Evolutionary conservation across 106 monocot genomes (phyloP).

Genomic region (Agapanthus africanus): DNA sequence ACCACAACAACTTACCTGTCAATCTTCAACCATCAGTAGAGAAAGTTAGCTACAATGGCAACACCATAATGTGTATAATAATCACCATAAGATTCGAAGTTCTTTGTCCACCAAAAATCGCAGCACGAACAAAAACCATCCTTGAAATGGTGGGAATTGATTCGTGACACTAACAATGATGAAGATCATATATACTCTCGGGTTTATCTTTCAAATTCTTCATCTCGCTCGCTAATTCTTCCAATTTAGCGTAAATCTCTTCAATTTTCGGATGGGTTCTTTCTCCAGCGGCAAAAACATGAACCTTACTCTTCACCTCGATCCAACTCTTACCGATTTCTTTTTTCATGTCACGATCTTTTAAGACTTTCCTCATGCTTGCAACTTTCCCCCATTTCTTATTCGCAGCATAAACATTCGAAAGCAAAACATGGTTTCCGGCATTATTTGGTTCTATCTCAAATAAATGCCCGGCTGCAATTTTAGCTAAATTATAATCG

Average conservation of each 20-base stretch:
- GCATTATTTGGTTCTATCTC: slow-evolving; percentile 61
- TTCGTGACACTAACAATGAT: slow-evolving; percentile 57
- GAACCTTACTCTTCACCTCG: slow-evolving; percentile 37
- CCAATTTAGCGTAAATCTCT: slow-evolving; percentile 44
- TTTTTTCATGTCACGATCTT: slow-evolving; percentile 2
- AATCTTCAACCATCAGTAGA: background rate
- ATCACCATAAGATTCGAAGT: background rate
- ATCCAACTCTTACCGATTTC: slow-evolving; percentile 39
- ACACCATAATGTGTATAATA: no score
- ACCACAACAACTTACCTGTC: background rate
- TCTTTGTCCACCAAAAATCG: slow-evolving; percentile 1
- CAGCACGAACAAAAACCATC: background rate
- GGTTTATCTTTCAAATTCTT: no score
- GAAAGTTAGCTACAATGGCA: background rate
- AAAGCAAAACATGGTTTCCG: slow-evolving; percentile 60
- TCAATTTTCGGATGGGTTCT: slow-evolving; percentile 20
- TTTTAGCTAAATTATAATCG: slow-evolving; percentile 34
- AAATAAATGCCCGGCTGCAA: slow-evolving; percentile 50
- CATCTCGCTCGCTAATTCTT: no score
- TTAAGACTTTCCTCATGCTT: slow-evolving; percentile 41
- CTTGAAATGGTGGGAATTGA: slow-evolving; percentile 63
- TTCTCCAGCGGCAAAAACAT: slow-evolving; percentile 46
- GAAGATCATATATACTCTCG: slow-evolving; percentile 35
- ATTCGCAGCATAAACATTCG: slow-evolving; percentile 50
- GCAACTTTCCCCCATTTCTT: slow-evolving; percentile 46